Percentiles rank a stretch among this genome's conserved stretches.
These are phyloP conservation scores for Quercus glauca DNA, from an alignment of 306 rosid species.

Conservation along the genomic window DNA sequence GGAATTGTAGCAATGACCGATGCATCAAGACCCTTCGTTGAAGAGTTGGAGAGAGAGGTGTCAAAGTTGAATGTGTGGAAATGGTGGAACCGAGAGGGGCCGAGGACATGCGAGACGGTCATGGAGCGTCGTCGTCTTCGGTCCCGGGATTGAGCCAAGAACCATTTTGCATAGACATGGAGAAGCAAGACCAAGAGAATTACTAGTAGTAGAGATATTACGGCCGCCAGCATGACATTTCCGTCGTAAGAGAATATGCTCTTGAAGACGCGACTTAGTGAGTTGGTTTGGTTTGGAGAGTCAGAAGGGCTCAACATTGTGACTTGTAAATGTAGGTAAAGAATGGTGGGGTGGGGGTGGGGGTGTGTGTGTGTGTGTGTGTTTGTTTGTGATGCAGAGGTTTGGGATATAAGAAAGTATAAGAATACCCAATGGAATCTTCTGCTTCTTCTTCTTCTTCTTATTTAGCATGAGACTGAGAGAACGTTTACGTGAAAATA, in stretches of 20 bases:
- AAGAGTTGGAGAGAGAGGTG: constrained; percentile 26
- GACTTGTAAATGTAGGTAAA: background rate
- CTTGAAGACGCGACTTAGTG: constrained; percentile 41
- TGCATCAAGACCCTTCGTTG: constrained; percentile 67
- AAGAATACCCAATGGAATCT: constrained; percentile 2
- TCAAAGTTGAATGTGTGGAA: constrained; percentile 47
- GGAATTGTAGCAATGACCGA: constrained; percentile 56
- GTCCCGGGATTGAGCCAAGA: constrained; percentile 58
- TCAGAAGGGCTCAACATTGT: constrained; percentile 35
- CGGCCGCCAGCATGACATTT: constrained; percentile 81
- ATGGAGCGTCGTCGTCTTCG: constrained; percentile 46
- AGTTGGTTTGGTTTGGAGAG: constrained; percentile 22
- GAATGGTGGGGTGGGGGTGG: background rate
- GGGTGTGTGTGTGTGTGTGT: background rate
- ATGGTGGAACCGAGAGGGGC: constrained; percentile 56
- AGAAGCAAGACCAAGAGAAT: constrained; percentile 90
- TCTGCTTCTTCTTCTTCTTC: constrained; percentile 10
- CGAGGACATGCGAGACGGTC: constrained; percentile 51
- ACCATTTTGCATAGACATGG: constrained; percentile 86
- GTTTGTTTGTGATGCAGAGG: background rate
- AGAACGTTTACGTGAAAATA: constrained; percentile 34
- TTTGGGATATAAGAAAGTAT: background rate
- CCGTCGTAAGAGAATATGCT: constrained; percentile 69
- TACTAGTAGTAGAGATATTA: constrained; percentile 70
- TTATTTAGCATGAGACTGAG: constrained; percentile 4